A percentile compares a stretch with the other conserved stretches of the same genome.
These are phyloP conservation scores for Pichia gijzeniarum DNA, from an alignment of 805 yeast species.

Conservation along the genomic window DNA sequence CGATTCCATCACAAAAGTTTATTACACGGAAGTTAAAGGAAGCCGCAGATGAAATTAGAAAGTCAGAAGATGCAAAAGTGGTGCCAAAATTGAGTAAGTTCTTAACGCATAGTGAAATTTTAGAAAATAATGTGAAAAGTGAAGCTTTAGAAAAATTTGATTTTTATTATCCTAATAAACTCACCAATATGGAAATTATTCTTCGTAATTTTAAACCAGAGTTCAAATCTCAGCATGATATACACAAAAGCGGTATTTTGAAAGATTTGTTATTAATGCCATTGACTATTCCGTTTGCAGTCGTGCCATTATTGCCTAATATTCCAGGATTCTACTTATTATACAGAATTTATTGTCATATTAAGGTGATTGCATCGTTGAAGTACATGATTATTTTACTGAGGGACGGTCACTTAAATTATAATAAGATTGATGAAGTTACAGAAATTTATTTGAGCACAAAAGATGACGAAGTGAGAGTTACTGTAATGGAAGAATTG, in stretches of 20 bases:
- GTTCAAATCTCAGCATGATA: constrained; percentile 37
- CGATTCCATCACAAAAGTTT: constrained; percentile 65
- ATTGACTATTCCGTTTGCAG: constrained; percentile 68
- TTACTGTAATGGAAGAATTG: constrained; percentile 18
- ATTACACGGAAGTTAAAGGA: constrained; percentile 45
- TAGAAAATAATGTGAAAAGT: constrained; percentile 12
- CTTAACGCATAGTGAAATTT: constrained; percentile 9
- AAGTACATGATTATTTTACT: constrained; percentile 55
- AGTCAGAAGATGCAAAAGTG: no score
- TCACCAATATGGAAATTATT: constrained; percentile 29
- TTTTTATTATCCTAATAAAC: constrained; percentile 43
- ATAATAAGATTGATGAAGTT: constrained; percentile 29
- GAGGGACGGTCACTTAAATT: constrained; percentile 31
- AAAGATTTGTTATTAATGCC: constrained; percentile 61
- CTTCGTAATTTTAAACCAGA: constrained; percentile 36
- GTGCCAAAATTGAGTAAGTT: background rate
- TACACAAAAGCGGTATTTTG: constrained; percentile 52
- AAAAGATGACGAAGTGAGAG: constrained; percentile 15
- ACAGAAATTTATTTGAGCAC: constrained; percentile 26
- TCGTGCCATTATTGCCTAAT: constrained; percentile 84
- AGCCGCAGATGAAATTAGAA: constrained; percentile 10
- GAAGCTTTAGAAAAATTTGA: constrained; percentile 34
- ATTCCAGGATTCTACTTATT: constrained; percentile 85
- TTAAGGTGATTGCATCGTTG: constrained; percentile 72
- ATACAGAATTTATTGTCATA: constrained; percentile 78